These are phyloP conservation scores for Oryza australiensis DNA, from an alignment of 176 grass and related monocot species.

Conservation along the genomic window DNA sequence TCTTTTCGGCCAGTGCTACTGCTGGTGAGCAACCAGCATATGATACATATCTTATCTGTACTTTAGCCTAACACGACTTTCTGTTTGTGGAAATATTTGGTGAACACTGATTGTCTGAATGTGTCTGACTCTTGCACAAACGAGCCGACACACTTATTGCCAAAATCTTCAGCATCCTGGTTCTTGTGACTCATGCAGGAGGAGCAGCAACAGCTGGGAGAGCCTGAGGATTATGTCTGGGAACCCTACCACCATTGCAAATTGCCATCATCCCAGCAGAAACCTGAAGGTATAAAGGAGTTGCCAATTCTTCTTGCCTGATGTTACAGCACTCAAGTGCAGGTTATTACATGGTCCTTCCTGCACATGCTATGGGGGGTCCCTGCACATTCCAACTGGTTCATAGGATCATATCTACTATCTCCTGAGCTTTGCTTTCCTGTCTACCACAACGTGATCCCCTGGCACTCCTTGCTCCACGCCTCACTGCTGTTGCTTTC, in stretches of 20 bases:
- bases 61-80: slow-evolving; percentile 13
- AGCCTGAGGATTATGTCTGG: slow-evolving; percentile 12
- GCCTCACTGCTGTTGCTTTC: slow-evolving; percentile 16
- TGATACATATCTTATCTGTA: slow-evolving; percentile 14
- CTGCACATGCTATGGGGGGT: slow-evolving; percentile 29
- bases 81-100: slow-evolving; percentile 37
- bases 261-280: background rate
- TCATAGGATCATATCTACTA: slow-evolving; percentile 18
- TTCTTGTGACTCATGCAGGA: slow-evolving; percentile 25
- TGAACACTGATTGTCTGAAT: background rate
- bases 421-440: background rate
- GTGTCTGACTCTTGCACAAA: background rate
- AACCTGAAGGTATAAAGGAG: background rate
- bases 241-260: background rate
- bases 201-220: slow-evolving; percentile 1
- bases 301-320: slow-evolving; percentile 23
- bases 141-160: background rate
- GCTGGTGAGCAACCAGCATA: slow-evolving; percentile 12
- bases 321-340: slow-evolving; percentile 36
- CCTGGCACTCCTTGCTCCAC: background rate
- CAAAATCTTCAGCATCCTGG: slow-evolving; percentile 9
- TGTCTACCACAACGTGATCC: slow-evolving; percentile 23
- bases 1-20: slow-evolving; percentile 17
- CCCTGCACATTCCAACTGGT: slow-evolving; percentile 1
- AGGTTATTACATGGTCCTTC: slow-evolving; percentile 46